Evolutionary conservation across 495 filamentous ascomycete genomes (phyloP).

Genomic region (Chaetomium tenue): DNA sequence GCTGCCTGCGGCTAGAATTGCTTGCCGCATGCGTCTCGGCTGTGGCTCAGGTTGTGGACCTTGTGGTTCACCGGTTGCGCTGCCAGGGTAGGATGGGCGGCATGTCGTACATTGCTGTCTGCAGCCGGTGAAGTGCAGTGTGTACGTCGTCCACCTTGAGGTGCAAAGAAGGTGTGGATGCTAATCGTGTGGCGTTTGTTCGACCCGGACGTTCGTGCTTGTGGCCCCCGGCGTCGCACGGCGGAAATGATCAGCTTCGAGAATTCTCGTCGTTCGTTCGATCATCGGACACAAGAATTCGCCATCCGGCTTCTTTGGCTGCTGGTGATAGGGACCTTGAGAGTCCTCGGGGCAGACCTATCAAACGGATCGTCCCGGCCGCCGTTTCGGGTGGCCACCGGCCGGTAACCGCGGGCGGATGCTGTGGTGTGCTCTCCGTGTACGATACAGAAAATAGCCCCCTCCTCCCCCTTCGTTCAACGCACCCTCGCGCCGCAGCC

Average conservation of each 20-base stretch:
- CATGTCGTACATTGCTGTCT: constrained; percentile 15
- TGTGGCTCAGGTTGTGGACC: neutral
- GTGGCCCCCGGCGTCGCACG: constrained; percentile 8
- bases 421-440: neutral
- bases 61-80: constrained; percentile 17
- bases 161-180: neutral
- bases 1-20: neutral
- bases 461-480: neutral
- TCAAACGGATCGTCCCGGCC: constrained; percentile 8
- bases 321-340: neutral
- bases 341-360: neutral
- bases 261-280: neutral
- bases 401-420: neutral
- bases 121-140: constrained; percentile 19
- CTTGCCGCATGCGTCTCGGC: neutral
- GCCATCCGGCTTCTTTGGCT: neutral
- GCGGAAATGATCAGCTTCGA: neutral
- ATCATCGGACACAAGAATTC: neutral
- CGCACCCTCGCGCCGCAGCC: neutral
- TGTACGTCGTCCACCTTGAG: neutral
- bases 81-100: constrained; percentile 2
- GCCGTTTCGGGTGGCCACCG: constrained; percentile 9
- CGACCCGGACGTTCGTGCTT: constrained; percentile 3
- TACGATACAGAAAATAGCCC: neutral
- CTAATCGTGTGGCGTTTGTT: neutral